phyloP scores from a whole-genome alignment of 345 rosid genomes.

The sweet orange (Citrus sinensis) region DNA sequence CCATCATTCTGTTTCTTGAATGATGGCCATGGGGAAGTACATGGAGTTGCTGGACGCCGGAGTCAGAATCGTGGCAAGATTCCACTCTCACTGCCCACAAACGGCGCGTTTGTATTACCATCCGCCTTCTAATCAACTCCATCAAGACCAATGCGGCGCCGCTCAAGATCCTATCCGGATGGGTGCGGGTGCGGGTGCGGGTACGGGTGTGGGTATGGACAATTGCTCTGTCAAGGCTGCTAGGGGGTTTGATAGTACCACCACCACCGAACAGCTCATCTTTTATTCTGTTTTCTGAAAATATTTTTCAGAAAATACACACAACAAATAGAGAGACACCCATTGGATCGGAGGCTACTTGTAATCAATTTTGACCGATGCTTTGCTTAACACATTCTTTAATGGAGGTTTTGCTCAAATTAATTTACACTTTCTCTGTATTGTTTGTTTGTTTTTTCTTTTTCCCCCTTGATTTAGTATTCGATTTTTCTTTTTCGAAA shows the following conservation, averaged over 20 bases:
- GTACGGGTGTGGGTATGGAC: background rate
- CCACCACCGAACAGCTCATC: constrained; percentile 8
- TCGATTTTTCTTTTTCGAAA: no score
- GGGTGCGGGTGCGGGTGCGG: background rate
- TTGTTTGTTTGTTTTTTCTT: background rate
- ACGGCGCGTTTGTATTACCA: constrained; percentile 67
- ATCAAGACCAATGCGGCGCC: constrained; percentile 22
- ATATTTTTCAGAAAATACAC: background rate
- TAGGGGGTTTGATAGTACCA: background rate
- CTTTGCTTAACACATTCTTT: background rate
- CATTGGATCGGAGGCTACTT: no score
- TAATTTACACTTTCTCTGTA: background rate
- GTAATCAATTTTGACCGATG: background rate
- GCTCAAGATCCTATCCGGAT: background rate
- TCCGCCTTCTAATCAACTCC: constrained; percentile 42
- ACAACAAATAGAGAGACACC: background rate
- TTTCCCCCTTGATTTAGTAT: no score
- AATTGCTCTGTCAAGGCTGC: constrained; percentile 15
- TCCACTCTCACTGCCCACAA: constrained; percentile 67
- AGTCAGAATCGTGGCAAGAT: constrained; percentile 46
- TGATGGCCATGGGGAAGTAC: constrained; percentile 39
- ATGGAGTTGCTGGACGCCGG: constrained; percentile 47
- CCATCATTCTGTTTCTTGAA: background rate
- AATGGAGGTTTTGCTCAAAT: background rate
- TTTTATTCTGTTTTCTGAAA: constrained; percentile 24